Evolutionary conservation across 1,284 basidiomycete genomes (phyloP).

Genomic region (Stereum hirsutum): DNA sequence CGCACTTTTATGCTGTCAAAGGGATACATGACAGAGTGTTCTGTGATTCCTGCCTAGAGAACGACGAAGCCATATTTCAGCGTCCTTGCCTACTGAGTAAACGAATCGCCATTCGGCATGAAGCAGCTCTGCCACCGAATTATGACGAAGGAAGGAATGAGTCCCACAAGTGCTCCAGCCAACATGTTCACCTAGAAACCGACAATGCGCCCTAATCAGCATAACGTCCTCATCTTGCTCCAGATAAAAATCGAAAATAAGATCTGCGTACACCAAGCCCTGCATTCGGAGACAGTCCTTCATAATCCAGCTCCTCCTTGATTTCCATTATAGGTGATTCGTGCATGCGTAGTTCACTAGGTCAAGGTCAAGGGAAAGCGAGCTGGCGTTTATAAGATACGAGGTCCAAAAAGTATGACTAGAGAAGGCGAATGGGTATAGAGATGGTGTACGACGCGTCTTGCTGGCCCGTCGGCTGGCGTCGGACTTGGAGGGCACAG

Average conservation of each 20-base stretch:
- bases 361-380: too few species aligned
- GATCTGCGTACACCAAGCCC: constrained; percentile 46
- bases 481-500: too few species aligned
- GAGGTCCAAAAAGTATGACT: too few species aligned
- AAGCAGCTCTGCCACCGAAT: background rate
- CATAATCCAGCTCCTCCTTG: constrained; percentile 61
- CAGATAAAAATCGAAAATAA: too few species aligned
- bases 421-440: too few species aligned
- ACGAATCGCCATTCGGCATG: background rate
- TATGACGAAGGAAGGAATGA: background rate
- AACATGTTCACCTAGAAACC: constrained; percentile 90
- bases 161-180: constrained; percentile 86
- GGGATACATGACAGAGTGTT: constrained; percentile 99
- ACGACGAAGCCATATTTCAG: background rate
- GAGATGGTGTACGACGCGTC: too few species aligned
- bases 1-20: constrained; percentile 95
- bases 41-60: constrained; percentile 89
- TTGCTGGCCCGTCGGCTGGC: too few species aligned
- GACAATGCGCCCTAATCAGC: too few species aligned
- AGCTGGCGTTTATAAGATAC: too few species aligned
- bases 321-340: too few species aligned
- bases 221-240: too few species aligned
- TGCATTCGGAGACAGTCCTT: constrained; percentile 68
- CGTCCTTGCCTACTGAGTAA: background rate
- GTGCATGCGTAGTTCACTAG: too few species aligned